A percentile compares a stretch with the other conserved stretches of the same genome.
Evolutionary conservation across 441 rosid species (phyloP).

Genomic region (Populus hybrid): DNA sequence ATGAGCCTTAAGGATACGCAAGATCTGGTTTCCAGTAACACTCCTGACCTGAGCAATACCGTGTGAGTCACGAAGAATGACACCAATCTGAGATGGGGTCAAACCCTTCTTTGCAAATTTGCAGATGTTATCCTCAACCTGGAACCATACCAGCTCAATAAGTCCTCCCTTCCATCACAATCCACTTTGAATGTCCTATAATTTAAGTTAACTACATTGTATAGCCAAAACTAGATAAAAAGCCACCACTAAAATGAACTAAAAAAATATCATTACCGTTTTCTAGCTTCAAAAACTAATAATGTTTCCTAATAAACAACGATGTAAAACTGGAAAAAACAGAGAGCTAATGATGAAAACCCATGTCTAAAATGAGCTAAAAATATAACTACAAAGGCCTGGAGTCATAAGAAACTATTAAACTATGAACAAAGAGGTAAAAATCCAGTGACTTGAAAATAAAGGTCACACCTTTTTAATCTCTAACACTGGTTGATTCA

Average conservation of each 20-base stretch:
- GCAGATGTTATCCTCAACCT: slow-evolving; percentile 73
- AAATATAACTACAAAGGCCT: background rate
- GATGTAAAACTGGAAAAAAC: background rate
- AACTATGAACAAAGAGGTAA: background rate
- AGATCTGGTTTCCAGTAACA: slow-evolving; percentile 73
- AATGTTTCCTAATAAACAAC: background rate
- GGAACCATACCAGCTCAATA: background rate
- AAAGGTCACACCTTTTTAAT: background rate
- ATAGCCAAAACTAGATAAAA: background rate
- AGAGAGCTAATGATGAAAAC: background rate
- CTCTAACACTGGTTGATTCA: background rate
- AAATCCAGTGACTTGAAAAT: background rate
- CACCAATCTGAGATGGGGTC: slow-evolving; percentile 86
- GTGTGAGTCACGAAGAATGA: slow-evolving; percentile 76
- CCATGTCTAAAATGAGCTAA: background rate
- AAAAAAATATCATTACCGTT: background rate
- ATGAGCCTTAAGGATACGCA: slow-evolving; percentile 69
- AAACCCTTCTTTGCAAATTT: slow-evolving; percentile 82
- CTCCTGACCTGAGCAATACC: slow-evolving; percentile 85
- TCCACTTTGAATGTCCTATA: background rate
- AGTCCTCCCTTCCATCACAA: background rate
- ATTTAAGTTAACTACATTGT: background rate
- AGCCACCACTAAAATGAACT: background rate
- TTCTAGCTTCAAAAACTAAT: background rate
- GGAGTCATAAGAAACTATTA: background rate